Conservation (phyloP, 1,139 yeast species). For the Sugiyamaella neomexicana region DNA sequence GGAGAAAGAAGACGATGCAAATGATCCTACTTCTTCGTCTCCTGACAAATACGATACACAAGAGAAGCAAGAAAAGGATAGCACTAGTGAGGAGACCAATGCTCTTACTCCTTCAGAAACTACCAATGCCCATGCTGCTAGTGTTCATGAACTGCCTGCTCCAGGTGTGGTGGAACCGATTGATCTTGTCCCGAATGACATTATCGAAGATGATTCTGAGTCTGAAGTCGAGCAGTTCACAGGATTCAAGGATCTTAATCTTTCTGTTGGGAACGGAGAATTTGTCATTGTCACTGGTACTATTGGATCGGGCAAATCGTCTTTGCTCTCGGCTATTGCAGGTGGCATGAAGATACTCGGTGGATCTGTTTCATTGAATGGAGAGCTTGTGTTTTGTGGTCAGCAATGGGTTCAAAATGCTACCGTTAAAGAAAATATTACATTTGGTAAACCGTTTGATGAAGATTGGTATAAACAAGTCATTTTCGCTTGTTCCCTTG, state of each 20-base stretch:
- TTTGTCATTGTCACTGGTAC: constrained; percentile 68
- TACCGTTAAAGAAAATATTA: constrained; percentile 71
- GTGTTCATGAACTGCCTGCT: constrained; percentile 22
- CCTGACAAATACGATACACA: constrained; percentile 28
- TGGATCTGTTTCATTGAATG: constrained; percentile 50
- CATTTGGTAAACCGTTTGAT: constrained; percentile 65
- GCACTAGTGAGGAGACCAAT: constrained; percentile 31
- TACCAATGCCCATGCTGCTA: constrained; percentile 37
- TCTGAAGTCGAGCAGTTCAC: constrained; percentile 35
- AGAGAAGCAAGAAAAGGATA: constrained; percentile 20
- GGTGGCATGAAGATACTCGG: constrained; percentile 56
- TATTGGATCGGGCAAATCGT: constrained; percentile 71
- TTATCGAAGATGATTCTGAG: constrained; percentile 1
- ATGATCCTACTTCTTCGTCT: too few relatives aligned
- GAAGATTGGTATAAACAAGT: constrained; percentile 56
- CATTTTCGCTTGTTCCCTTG: constrained; percentile 63
- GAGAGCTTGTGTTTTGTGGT: constrained; percentile 46
- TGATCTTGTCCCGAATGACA: constrained; percentile 43
- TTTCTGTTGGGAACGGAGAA: constrained; percentile 54
- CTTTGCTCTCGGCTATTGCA: constrained; percentile 59
- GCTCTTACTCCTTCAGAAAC: constrained; percentile 31
- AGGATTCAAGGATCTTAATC: constrained; percentile 50
- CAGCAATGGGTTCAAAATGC: constrained; percentile 86
- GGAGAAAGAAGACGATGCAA: constrained; percentile 53
- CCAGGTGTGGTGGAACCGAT: constrained; percentile 35